phyloP scores from a whole-genome alignment of 2,329 filamentous ascomycete genomes.

The Albifimbria verrucaria region DNA sequence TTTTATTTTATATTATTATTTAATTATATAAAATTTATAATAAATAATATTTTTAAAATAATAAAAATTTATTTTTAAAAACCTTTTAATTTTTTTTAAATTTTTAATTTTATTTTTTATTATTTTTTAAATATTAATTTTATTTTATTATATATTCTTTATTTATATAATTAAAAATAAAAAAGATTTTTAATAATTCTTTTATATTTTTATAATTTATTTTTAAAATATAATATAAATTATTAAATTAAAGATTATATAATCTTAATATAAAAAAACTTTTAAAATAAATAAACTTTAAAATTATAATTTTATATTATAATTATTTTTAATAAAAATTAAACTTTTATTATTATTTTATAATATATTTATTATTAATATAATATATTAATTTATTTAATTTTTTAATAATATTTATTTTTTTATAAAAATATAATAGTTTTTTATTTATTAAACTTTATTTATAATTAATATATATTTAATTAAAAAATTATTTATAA shows the following conservation, averaged over 20 bases:
- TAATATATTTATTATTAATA: background rate
- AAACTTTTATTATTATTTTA: too few relatives aligned
- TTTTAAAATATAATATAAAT: background rate
- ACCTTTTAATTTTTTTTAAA: background rate
- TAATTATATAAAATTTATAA: background rate
- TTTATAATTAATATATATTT: conserved; percentile 1
- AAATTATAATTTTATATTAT: background rate
- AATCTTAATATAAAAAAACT: background rate
- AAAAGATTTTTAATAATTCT: too few relatives aligned
- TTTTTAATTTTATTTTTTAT: background rate
- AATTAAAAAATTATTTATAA: background rate
- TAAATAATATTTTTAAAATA: background rate
- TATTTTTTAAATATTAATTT: background rate
- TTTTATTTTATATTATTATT: background rate
- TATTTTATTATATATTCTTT: background rate
- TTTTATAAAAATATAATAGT: background rate
- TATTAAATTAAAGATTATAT: too few relatives aligned
- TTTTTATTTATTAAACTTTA: background rate
- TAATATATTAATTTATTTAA: background rate
- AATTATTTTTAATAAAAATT: background rate
- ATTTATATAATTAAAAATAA: background rate
- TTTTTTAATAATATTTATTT: background rate
- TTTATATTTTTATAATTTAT: background rate
- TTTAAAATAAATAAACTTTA: background rate
- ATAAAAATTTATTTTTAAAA: background rate